phyloP scores from a whole-genome alignment of 352 stramenopile species.

The Globisporangium parvum region DNA sequence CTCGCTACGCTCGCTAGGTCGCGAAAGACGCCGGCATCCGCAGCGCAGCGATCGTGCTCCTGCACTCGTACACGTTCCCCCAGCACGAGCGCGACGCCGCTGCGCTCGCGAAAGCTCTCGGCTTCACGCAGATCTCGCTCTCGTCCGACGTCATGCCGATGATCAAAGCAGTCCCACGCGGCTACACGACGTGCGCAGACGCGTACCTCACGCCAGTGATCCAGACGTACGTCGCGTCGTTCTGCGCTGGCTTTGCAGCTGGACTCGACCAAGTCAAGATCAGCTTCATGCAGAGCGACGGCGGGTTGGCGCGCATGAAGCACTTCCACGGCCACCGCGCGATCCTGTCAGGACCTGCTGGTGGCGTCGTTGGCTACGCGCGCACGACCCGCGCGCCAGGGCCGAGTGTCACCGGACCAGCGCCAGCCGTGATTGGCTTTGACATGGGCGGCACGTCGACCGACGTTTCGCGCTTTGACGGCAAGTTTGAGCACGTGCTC shows the following conservation, averaged over 20 bases:
- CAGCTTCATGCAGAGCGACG: slow-evolving; percentile 99
- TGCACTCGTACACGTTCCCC: slow-evolving; percentile 95
- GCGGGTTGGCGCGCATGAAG: slow-evolving; percentile 94
- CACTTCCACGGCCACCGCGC: slow-evolving; percentile 90
- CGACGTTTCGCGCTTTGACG: slow-evolving; percentile 96
- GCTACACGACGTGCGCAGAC: slow-evolving; percentile 95
- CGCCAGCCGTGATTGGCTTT: slow-evolving; percentile 93
- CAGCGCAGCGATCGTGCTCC: slow-evolving; percentile 93
- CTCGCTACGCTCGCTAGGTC: slow-evolving; percentile 10
- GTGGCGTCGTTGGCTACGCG: slow-evolving; percentile 96
- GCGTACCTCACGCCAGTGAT: slow-evolving; percentile 99
- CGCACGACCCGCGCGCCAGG: slow-evolving; percentile 78
- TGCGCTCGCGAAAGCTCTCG: slow-evolving; percentile 86
- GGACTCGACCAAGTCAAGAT: slow-evolving; percentile 90
- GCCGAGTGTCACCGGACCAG: slow-evolving; percentile 5
- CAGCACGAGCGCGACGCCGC: slow-evolving; percentile 91
- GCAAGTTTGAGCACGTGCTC: slow-evolving; percentile 96
- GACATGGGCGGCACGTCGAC: slow-evolving; percentile 99
- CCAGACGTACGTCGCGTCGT: slow-evolving; percentile 95
- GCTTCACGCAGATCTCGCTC: slow-evolving; percentile 92
- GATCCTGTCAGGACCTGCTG: slow-evolving; percentile 92
- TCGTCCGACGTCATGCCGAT: slow-evolving; percentile 96
- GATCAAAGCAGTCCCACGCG: slow-evolving; percentile 96
- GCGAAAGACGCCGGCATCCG: slow-evolving; percentile 85
- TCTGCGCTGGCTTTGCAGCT: slow-evolving; percentile 94